Percentiles rank a stretch among this genome's conserved stretches.
Conservation (phyloP, 2,329 filamentous ascomycete genomes). For the Phialophora verrucosa region DNA sequence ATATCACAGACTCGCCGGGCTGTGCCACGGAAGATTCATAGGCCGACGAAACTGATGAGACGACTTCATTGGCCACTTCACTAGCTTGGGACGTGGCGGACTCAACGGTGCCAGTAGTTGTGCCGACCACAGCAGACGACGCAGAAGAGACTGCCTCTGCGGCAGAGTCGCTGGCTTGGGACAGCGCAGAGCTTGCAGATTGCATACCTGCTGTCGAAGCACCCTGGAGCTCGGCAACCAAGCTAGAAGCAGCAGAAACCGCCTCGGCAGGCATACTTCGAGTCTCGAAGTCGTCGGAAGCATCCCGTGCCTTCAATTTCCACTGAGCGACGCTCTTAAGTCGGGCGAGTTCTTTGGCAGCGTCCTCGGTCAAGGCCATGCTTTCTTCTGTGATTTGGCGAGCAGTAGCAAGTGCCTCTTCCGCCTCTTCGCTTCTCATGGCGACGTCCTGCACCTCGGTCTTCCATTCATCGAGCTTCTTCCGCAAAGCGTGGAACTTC, state of each 20-base stretch:
- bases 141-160: conserved; percentile 30
- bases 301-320: conserved; percentile 79
- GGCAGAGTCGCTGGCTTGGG: conserved; percentile 42
- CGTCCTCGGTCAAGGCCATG: conserved; percentile 78
- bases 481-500: conserved; percentile 88
- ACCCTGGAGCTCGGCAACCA: conserved; percentile 38
- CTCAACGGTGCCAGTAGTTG: conserved; percentile 46
- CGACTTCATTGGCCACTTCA: conserved; percentile 31
- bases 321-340: conserved; percentile 83
- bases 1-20: conserved; percentile 41
- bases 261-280: conserved; percentile 66
- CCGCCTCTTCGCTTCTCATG: conserved; percentile 72
- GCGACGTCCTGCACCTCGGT: conserved; percentile 78
- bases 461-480: conserved; percentile 82
- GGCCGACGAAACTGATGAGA: conserved; percentile 27
- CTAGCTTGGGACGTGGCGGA: conserved; percentile 43
- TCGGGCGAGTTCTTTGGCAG: conserved; percentile 77
- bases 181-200: conserved; percentile 40
- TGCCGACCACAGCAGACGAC: conserved; percentile 38
- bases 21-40: conserved; percentile 17
- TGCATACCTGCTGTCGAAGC: conserved; percentile 35
- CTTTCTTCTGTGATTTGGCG: conserved; percentile 75
- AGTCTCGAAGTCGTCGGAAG: conserved; percentile 77
- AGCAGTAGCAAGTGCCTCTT: conserved; percentile 69
- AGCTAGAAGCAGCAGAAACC: conserved; percentile 44